Percentiles rank a stretch among this genome's conserved stretches.
These are phyloP conservation scores for Pulveroboletus ravenelii DNA, from an alignment of 768 basidiomycete genomes.

Conservation along the genomic window DNA sequence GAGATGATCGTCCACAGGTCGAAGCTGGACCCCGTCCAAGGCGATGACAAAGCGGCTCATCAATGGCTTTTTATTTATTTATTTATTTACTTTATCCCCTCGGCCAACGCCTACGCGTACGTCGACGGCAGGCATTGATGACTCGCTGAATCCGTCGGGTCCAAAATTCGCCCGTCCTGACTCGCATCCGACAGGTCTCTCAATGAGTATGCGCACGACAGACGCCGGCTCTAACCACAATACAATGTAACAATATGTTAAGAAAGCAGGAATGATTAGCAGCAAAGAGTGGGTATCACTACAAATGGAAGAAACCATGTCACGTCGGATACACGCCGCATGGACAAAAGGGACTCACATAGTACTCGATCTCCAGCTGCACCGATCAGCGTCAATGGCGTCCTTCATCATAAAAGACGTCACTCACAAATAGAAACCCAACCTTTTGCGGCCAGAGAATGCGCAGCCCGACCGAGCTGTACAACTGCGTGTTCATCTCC, in stretches of 20 bases:
- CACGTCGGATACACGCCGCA: background rate
- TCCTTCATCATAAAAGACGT: background rate
- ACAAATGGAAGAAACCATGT: background rate
- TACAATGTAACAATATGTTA: slow-evolving; percentile 2
- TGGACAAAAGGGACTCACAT: slow-evolving; percentile 46
- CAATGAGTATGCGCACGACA: too few species aligned
- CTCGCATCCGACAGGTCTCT: background rate
- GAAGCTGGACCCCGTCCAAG: background rate
- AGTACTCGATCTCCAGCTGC: slow-evolving; percentile 94
- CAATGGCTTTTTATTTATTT: background rate
- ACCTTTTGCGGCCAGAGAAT: slow-evolving; percentile 80
- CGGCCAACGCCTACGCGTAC: slow-evolving; percentile 6
- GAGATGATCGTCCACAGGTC: slow-evolving; percentile 1
- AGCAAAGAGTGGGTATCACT: slow-evolving; percentile 20
- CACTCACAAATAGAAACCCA: slow-evolving; percentile 89
- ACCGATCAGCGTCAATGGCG: background rate
- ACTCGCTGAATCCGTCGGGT: background rate
- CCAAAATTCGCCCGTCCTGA: background rate
- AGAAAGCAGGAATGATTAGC: background rate
- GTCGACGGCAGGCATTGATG: slow-evolving; percentile 8
- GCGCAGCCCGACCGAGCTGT: slow-evolving; percentile 84
- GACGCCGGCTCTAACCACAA: too few species aligned
- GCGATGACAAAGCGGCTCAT: slow-evolving; percentile 3
- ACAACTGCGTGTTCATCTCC: slow-evolving; percentile 64
- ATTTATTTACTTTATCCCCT: background rate